Base-by-base conservation (phyloP, 129 eudicot genomes). In the Glebionis coronaria region DNA sequence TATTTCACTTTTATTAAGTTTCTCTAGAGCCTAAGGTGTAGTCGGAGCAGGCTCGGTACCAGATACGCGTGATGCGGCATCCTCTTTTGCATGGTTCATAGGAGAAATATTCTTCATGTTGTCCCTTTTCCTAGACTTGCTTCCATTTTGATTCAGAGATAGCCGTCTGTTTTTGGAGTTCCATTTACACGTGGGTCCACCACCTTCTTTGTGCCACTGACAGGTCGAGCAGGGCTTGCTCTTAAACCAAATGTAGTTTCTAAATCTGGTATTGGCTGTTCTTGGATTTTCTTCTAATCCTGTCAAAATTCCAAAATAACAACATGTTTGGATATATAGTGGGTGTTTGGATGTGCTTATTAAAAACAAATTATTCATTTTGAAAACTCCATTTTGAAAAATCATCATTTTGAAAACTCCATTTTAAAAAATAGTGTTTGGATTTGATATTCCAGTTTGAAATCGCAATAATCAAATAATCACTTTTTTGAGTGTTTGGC, bases 271-370 rank as follows among this genome's bases (percentile, higher is more conserved):
- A 16, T 67, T 73, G 83, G 18, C 86, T 83, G 95, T 44, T 86
- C 98, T 11, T 79, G 87, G 71, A 86, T 82, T 81, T 93, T 93
- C 82, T 89, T 93, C 77, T 86, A 92, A 56, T 93, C 98, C 98
- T 93, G 81, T 73, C n/a, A 72, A 19, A 9, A 67, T 20, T 29
- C 72, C 66, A 44, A 63, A 14, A 28, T 13, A 14, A 59, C 14
- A 47, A 19, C 65, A 11, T 21, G 49, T 40, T 61, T 25, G 8
- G 9, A 9, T 27, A 23, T 8, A 12, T 28, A n/a, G n/a, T n/a
- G n/a, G n/a, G n/a, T n/a, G n/a, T n/a, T n/a, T n/a, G n/a, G n/a
- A n/a, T n/a, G n/a, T n/a, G n/a, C n/a, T n/a, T n/a, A n/a, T n/a
- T n/a, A n/a, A n/a, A n/a, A n/a, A n/a, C n/a, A n/a, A n/a, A n/a